Percentiles rank a stretch among this genome's conserved stretches.
Conservation (phyloP, 352 stramenopile species). For the Pythium volutum region DNA sequence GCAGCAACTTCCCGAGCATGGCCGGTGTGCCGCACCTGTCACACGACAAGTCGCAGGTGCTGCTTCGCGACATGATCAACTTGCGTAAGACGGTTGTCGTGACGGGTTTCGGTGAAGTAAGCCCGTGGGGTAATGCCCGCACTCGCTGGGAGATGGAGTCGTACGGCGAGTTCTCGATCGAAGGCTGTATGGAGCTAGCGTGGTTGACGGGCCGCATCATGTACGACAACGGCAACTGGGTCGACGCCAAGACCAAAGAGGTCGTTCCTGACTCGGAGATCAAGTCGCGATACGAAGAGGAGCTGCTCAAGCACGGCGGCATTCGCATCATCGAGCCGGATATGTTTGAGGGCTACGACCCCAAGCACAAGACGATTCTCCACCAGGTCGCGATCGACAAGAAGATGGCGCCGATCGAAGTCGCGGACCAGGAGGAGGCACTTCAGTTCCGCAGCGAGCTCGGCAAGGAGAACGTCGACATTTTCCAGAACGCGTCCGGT, state of each 20-base stretch:
- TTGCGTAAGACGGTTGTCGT: conserved; percentile 82
- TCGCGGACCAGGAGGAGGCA: conserved; percentile 80
- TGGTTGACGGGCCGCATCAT: conserved; percentile 83
- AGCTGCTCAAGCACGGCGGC: conserved; percentile 71
- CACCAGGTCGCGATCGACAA: conserved; percentile 88
- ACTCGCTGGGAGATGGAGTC: conserved; percentile 91
- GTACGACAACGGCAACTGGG: conserved; percentile 81
- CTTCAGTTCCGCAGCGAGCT: conserved; percentile 76
- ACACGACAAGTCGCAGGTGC: conserved; percentile 31
- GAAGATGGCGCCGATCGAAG: conserved; percentile 86
- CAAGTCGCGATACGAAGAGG: conserved; percentile 81
- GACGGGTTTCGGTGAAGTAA: conserved; percentile 84
- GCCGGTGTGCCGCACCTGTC: conserved; percentile 36
- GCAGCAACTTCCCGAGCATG: conserved; percentile 61
- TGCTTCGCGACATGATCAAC: conserved; percentile 76
- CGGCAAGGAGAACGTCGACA: conserved; percentile 79
- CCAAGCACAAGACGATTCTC: conserved; percentile 83
- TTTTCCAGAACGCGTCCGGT: conserved; percentile 65
- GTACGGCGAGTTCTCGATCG: conserved; percentile 85
- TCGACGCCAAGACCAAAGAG: conserved; percentile 81
- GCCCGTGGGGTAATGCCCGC: conserved; percentile 81
- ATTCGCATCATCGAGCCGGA: conserved; percentile 86
- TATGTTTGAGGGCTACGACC: conserved; percentile 87
- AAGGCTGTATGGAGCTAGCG: conserved; percentile 86
- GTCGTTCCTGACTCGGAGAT: conserved; percentile 70